A percentile compares a stretch with the other conserved stretches of the same genome.
phyloP scores from a whole-genome alignment of 176 grass and related monocot genomes.

The Chrysopogon serrulatus region DNA sequence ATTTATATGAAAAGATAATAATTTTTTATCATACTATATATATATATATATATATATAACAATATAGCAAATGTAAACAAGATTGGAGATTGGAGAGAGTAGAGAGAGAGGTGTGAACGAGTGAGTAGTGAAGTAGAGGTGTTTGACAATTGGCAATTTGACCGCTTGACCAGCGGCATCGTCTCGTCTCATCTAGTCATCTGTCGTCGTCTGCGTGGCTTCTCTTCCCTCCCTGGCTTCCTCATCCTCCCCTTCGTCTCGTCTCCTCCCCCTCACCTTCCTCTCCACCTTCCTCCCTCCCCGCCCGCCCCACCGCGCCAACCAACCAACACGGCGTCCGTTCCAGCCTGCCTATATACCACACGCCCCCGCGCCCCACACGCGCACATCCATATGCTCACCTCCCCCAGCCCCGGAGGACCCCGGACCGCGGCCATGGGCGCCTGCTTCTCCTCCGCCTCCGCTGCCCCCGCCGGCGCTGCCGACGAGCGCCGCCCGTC shows the following conservation, averaged over 20 bases:
- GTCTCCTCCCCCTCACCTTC: conserved; percentile 37
- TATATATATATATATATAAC: no score
- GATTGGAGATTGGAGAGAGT: no score
- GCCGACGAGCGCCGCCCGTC: neutral
- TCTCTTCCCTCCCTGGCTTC: neutral
- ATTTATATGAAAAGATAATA: no score
- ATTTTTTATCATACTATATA: no score
- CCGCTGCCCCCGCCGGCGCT: neutral
- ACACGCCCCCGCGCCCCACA: neutral
- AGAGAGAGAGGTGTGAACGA: neutral
- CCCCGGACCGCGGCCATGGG: conserved; percentile 25
- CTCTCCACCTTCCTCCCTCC: conserved; percentile 40
- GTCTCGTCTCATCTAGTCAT: neutral
- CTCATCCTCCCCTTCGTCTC: neutral
- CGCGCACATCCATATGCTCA: conserved; percentile 34
- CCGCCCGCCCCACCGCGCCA: neutral
- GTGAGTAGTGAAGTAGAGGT: neutral
- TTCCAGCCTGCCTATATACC: conserved; percentile 39
- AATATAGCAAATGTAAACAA: neutral
- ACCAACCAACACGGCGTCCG: neutral
- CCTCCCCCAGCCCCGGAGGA: neutral
- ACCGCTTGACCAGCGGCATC: neutral
- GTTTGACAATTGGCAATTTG: conserved; percentile 31
- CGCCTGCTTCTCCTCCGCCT: conserved; percentile 46
- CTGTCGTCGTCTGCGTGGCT: neutral